phyloP scores from a whole-genome alignment of 352 stramenopile species.

The Phytophthora citrophthora region DNA sequence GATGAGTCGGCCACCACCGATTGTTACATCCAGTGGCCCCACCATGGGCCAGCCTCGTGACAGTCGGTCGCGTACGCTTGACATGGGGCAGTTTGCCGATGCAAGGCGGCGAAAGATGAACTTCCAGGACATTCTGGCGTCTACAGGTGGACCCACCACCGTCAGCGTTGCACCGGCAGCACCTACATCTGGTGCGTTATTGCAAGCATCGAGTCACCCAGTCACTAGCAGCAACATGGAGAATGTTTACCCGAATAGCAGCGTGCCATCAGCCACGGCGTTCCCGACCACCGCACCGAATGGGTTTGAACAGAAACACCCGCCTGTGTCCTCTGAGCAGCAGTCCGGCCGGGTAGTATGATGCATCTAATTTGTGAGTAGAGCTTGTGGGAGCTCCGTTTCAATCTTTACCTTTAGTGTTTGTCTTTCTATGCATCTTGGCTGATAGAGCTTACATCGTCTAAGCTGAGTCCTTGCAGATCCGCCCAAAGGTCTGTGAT shows the following conservation, averaged over 20 bases:
- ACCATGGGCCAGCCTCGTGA: constrained; percentile 81
- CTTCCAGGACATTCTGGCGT: constrained; percentile 88
- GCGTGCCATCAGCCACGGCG: constrained; percentile 16
- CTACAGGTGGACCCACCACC: constrained; percentile 29
- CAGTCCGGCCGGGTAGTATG: constrained; percentile 56
- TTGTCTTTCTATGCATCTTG: constrained; percentile 33
- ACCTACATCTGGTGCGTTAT: constrained; percentile 17
- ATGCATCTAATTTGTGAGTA: constrained; percentile 38
- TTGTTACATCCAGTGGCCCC: constrained; percentile 37
- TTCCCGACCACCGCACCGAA: constrained; percentile 26
- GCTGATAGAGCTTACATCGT: constrained; percentile 29
- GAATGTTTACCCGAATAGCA: constrained; percentile 58
- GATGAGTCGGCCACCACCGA: constrained; percentile 35
- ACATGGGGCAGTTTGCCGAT: constrained; percentile 85
- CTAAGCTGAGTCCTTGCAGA: constrained; percentile 51
- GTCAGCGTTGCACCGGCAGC: constrained; percentile 13
- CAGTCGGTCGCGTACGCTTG: constrained; percentile 81
- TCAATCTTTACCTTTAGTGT: constrained; percentile 22
- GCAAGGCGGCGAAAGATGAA: constrained; percentile 86
- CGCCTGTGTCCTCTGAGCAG: constrained; percentile 32
- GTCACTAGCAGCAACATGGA: constrained; percentile 36
- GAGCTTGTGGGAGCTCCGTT: constrained; percentile 12
- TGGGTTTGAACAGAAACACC: constrained; percentile 29
- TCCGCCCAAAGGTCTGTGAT: constrained; percentile 53
- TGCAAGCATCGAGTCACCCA: constrained; percentile 18